phyloP scores from a whole-genome alignment of 176 grass and related monocot species.

The Aegilops longissima region DNA sequence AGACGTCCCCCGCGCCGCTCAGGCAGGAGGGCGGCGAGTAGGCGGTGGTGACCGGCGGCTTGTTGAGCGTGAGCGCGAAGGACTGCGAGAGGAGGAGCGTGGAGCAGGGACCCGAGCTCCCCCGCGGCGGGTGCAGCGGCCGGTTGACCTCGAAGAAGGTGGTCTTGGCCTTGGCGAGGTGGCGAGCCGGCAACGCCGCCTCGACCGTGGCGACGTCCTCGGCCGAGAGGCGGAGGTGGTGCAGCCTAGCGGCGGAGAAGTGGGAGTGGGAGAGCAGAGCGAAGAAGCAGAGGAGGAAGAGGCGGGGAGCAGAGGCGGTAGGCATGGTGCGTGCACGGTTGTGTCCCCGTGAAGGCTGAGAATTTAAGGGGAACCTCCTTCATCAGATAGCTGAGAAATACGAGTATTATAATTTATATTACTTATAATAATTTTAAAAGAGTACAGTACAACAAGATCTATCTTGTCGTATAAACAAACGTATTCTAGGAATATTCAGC shows the following conservation, averaged over 20 bases:
- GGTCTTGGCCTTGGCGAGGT: conserved; percentile 4
- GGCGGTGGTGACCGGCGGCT: conserved; percentile 49
- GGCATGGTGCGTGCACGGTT: conserved; percentile 31
- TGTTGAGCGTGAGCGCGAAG: conserved; percentile 58
- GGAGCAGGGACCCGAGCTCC: conserved; percentile 54
- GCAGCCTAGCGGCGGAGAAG: background rate
- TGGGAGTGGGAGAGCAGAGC: conserved; percentile 13
- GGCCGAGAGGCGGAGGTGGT: conserved; percentile 24
- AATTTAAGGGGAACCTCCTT: conserved; percentile 19
- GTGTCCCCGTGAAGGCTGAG: background rate
- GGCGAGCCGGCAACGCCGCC: conserved; percentile 6
- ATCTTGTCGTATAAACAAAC: conserved; percentile 24
- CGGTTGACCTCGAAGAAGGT: conserved; percentile 82
- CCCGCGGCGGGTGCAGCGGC: conserved; percentile 50
- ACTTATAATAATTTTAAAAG: too few relatives aligned
- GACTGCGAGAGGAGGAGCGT: conserved; percentile 59
- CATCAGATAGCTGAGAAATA: background rate
- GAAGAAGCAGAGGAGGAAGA: conserved; percentile 29
- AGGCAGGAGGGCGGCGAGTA: conserved; percentile 64
- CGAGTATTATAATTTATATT: too few relatives aligned
- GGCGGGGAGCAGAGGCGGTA: conserved; percentile 16
- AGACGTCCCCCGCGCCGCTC: background rate
- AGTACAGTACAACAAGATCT: conserved; percentile 10
- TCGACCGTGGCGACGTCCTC: conserved; percentile 32
- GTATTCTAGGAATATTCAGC: background rate